Percentiles rank a stretch among this genome's conserved stretches.
phyloP scores from a whole-genome alignment of 371 early-diverging fungal genomes.

The Mucor plumbeus region DNA sequence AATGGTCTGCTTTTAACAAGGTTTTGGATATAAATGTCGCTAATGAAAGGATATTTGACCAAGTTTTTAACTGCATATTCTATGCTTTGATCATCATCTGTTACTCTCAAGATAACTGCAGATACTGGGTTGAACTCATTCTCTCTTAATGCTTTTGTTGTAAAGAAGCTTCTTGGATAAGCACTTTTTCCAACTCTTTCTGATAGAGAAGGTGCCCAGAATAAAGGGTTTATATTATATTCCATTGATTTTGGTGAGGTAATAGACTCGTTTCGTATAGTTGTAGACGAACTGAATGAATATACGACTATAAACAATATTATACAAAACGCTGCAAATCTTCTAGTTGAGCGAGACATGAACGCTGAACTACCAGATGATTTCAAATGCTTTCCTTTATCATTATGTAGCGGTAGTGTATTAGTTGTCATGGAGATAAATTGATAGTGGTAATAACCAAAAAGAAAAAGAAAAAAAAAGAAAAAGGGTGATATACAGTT shows the following conservation, averaged over 20 bases:
- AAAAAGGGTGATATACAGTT: too few relatives aligned
- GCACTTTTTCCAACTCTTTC: constrained; percentile 31
- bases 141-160: constrained; percentile 33
- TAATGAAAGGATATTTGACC: constrained; percentile 61
- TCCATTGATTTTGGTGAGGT: constrained; percentile 1
- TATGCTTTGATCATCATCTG: constrained; percentile 48
- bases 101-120: constrained; percentile 59
- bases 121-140: constrained; percentile 57
- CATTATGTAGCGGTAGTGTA: constrained; percentile 16
- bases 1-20: constrained; percentile 41
- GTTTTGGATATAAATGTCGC: constrained; percentile 62
- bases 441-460: neutral
- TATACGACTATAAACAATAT: constrained; percentile 9
- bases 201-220: constrained; percentile 30
- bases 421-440: neutral
- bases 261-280: neutral
- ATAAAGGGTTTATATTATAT: constrained; percentile 26
- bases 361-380: neutral
- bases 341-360: constrained; percentile 8
- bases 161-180: constrained; percentile 46
- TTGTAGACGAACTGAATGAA: neutral
- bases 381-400: constrained; percentile 7
- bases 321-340: neutral
- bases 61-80: constrained; percentile 51
- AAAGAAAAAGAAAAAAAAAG: neutral